A percentile compares a stretch with the other conserved stretches of the same genome.
Evolutionary conservation across 1,139 yeast genomes (phyloP).

Genomic region (Blastobotrys petasosporus): DNA sequence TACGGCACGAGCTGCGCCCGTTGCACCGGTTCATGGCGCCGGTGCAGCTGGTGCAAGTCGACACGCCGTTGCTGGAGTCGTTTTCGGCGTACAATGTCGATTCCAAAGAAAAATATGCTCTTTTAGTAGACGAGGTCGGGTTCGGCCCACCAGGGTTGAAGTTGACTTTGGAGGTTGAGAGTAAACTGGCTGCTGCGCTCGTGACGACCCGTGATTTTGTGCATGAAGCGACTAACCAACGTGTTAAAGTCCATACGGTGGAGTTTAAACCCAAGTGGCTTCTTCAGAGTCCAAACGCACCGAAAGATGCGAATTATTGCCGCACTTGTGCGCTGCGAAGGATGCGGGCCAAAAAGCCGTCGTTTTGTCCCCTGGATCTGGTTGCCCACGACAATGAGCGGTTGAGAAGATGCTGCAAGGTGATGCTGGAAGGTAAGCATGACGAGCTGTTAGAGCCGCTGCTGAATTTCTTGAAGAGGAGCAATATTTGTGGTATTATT

Average conservation of each 20-base stretch:
- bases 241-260: constrained; percentile 11
- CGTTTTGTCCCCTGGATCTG: constrained; percentile 37
- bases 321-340: constrained; percentile 41
- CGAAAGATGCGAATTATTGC: constrained; percentile 31
- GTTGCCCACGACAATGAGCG: constrained; percentile 17
- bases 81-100: neutral
- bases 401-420: constrained; percentile 15
- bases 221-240: constrained; percentile 10
- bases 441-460: constrained; percentile 12
- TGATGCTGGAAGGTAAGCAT: constrained; percentile 2
- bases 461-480: constrained; percentile 13
- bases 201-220: constrained; percentile 4
- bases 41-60: constrained; percentile 17
- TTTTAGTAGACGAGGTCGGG: constrained; percentile 17
- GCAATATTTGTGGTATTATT: constrained; percentile 24
- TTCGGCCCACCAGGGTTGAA: neutral
- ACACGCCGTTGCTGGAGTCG: constrained; percentile 5
- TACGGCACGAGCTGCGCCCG: constrained; percentile 15
- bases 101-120: constrained; percentile 16
- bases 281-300: constrained; percentile 33
- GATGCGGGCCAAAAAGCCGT: constrained; percentile 25
- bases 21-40: constrained; percentile 15
- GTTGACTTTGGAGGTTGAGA: constrained; percentile 5
- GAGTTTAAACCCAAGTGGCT: constrained; percentile 48
- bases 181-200: constrained; percentile 1